phyloP scores from a whole-genome alignment of 768 basidiomycete species.

The Trichaptum fuscoviolaceum region DNA sequence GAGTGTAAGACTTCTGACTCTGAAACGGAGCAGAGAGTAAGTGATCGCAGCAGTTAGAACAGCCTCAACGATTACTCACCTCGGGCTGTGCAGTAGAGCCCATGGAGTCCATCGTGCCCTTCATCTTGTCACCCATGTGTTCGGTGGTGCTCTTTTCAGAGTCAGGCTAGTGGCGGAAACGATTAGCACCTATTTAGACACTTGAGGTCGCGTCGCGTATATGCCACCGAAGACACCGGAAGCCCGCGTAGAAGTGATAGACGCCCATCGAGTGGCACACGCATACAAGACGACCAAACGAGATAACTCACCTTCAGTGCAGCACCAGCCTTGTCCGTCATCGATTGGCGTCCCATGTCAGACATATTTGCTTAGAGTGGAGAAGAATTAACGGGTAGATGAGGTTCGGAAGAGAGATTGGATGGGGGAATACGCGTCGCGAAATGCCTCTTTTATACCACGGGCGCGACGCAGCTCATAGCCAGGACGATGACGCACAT shows the following conservation, averaged over 20 bases:
- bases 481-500: background rate
- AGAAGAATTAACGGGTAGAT: background rate
- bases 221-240: background rate
- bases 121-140: conserved; percentile 42
- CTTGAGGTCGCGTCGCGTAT: background rate
- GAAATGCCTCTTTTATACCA: background rate
- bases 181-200: conserved; percentile 1
- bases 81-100: conserved; percentile 45
- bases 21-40: conserved; percentile 14
- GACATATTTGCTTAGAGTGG: conserved; percentile 34
- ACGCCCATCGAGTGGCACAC: background rate
- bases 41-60: background rate
- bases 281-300: background rate
- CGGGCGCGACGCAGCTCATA: background rate
- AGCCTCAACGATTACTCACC: background rate
- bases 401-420: background rate
- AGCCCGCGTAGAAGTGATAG: background rate
- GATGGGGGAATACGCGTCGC: background rate
- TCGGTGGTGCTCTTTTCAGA: conserved; percentile 52
- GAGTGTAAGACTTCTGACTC: conserved; percentile 48
- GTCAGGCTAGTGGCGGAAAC: conserved; percentile 38
- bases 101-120: conserved; percentile 41
- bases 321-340: conserved; percentile 51
- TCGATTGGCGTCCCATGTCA: conserved; percentile 50
- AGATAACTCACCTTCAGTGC: conserved; percentile 39